phyloP scores from a whole-genome alignment of 768 basidiomycete genomes.

The Amanita jacksonii region DNA sequence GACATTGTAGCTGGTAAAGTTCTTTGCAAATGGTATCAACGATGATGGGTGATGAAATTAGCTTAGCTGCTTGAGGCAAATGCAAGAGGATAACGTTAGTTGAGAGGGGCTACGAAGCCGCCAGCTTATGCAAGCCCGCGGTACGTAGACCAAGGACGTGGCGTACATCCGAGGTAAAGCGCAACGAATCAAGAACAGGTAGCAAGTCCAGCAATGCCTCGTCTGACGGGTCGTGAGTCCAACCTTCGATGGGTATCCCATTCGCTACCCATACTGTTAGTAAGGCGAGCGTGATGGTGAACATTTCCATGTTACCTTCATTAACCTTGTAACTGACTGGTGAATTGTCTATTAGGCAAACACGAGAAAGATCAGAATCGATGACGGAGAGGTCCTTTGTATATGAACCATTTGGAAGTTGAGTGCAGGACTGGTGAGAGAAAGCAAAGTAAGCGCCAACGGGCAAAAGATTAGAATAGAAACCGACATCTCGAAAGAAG shows the following conservation, averaged over 20 bases:
- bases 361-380: conserved; percentile 83
- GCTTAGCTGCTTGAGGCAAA: conserved; percentile 8
- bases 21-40: conserved; percentile 11
- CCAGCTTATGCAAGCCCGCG: conserved; percentile 24
- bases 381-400: conserved; percentile 87
- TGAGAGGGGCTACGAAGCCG: conserved; percentile 19
- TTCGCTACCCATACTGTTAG: conserved; percentile 51
- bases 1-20: conserved; percentile 8
- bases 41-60: conserved; percentile 6
- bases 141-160: conserved; percentile 69
- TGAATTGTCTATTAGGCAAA: conserved; percentile 95
- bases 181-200: conserved; percentile 89
- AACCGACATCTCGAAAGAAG: conserved; percentile 85
- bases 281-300: conserved; percentile 11
- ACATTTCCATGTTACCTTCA: no score
- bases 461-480: conserved; percentile 6
- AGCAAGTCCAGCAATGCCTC: conserved; percentile 93
- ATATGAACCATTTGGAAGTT: conserved; percentile 87
- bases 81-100: conserved; percentile 8
- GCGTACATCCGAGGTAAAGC: conserved; percentile 94
- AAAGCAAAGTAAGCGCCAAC: conserved; percentile 4
- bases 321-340: conserved; percentile 88
- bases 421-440: conserved; percentile 70
- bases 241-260: conserved; percentile 98
- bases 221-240: conserved; percentile 96